Base-by-base conservation (phyloP, 352 stramenopile species). In the Phytophthora citricola region DNA sequence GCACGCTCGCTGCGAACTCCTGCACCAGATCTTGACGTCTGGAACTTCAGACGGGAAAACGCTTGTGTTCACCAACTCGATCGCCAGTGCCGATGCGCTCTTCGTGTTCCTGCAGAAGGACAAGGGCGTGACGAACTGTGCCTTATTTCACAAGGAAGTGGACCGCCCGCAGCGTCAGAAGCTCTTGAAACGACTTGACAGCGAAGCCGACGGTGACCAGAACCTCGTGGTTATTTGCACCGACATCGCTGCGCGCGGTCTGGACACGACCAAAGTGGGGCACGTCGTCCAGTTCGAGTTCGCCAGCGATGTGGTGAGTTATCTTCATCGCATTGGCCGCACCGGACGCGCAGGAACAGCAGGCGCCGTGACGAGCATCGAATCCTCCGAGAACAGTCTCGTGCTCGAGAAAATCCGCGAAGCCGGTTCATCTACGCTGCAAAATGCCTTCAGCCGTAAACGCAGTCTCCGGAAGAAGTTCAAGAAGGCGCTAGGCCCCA, bases 221-320 rank as follows among this genome's bases (percentile, higher is more conserved):
- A 65, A 76, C 10, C 58, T 81, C 0, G 72, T 90, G 2, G 76
- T 93, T 2, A 74, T 93, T 15, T 91, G 83, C 51, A 94, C 87
- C 4, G 87, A 94, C 58, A 93, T 94, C 29, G 87, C 85, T 1
- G 85, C 87, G 14, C 73, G 84, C 22, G 87, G 87, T 0, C 72
- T 94, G 2, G 87, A 94, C 48, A 92, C 85, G 5, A 90, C 75
- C 14, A 78, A 81, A 47, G 85, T 94, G 43, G 47, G 66, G 4
- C 84, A 94, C 52, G 87, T 94, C 38, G 70, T 94, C 0, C 87
- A 94, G 67, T 91, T 88, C 57, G 87, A 94, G 58, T 94, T 92
- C 54, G 87, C 87, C 9, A 83, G 69, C 53, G 83, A 94, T 57
- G 79, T 92, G n/a, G 83, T 94, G 57, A 91, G 81, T 56, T 89